A percentile compares a stretch with the other conserved stretches of the same genome.
Evolutionary conservation across 2,329 filamentous ascomycete species (phyloP).

Genomic region (Malbranchea zuffiana): DNA sequence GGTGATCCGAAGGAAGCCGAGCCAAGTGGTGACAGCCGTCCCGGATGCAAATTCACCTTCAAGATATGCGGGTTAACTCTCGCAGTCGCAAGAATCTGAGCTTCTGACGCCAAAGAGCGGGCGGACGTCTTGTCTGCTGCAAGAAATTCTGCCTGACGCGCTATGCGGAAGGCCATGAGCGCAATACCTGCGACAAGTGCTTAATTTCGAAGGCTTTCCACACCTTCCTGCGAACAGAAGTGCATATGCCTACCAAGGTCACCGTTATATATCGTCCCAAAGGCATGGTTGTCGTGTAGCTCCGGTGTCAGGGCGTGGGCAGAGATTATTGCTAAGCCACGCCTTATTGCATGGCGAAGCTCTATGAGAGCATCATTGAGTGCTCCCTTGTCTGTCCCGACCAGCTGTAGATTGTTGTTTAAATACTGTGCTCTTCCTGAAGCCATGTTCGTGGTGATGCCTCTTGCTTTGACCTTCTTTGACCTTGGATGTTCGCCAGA

Average conservation of each 20-base stretch:
- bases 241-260: conserved; percentile 21
- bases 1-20: conserved; percentile 24
- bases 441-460: conserved; percentile 1
- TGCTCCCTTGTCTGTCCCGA: conserved; percentile 14
- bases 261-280: conserved; percentile 24
- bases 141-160: conserved; percentile 25
- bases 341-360: conserved; percentile 22
- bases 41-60: conserved; percentile 6
- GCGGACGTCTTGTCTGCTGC: conserved; percentile 7
- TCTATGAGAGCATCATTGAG: conserved; percentile 20
- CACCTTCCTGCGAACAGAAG: background rate
- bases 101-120: conserved; percentile 17
- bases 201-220: conserved; percentile 3
- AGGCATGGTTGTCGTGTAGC: conserved; percentile 16
- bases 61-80: conserved; percentile 17
- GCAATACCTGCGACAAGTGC: conserved; percentile 23
- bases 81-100: conserved; percentile 20
- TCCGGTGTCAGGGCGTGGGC: conserved; percentile 17
- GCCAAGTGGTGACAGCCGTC: conserved; percentile 25
- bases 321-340: conserved; percentile 21
- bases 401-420: conserved; percentile 19
- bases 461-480: no score
- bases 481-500: no score
- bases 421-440: conserved; percentile 19
- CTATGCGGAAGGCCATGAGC: conserved; percentile 30